Evolutionary conservation across 305 asterid species (phyloP).

Genomic region (Coffea humblotiana): DNA sequence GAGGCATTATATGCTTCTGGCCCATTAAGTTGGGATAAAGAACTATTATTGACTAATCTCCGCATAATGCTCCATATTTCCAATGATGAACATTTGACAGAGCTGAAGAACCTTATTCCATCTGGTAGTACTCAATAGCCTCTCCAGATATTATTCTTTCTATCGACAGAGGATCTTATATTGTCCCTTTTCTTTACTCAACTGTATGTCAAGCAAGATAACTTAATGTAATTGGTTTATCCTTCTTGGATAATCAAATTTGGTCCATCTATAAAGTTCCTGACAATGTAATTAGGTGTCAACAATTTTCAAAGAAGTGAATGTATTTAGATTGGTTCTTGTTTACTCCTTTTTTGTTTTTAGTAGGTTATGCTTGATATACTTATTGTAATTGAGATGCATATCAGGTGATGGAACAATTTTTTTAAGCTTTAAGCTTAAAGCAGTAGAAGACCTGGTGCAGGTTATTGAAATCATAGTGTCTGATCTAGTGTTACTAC

Average conservation of each 20-base stretch:
- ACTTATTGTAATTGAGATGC: neutral
- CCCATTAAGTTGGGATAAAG: conserved; percentile 80
- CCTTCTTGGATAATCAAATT: conserved; percentile 3
- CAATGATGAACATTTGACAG: conserved; percentile 75
- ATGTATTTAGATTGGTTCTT: neutral
- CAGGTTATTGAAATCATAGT: neutral
- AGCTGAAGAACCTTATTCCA: conserved; percentile 59
- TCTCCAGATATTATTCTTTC: conserved; percentile 4
- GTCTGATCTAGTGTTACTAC: neutral
- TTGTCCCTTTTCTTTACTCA: neutral
- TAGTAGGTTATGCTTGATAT: neutral
- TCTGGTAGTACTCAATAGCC: conserved; percentile 25
- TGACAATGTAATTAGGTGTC: conserved; percentile 19
- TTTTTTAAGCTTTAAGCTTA: neutral
- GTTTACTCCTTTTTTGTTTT: neutral
- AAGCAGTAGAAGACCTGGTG: neutral
- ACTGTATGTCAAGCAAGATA: conserved; percentile 18
- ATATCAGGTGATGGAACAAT: neutral
- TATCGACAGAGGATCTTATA: neutral
- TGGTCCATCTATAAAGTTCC: conserved; percentile 3
- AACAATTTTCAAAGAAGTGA: conserved; percentile 9
- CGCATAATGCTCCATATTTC: conserved; percentile 67
- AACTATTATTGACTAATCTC: conserved; percentile 64
- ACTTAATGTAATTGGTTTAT: neutral
- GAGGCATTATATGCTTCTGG: conserved; percentile 76